A percentile compares a stretch with the other conserved stretches of the same genome.
Conservation (phyloP, 176 grass and related monocot species). For the Juncus inflexus region DNA sequence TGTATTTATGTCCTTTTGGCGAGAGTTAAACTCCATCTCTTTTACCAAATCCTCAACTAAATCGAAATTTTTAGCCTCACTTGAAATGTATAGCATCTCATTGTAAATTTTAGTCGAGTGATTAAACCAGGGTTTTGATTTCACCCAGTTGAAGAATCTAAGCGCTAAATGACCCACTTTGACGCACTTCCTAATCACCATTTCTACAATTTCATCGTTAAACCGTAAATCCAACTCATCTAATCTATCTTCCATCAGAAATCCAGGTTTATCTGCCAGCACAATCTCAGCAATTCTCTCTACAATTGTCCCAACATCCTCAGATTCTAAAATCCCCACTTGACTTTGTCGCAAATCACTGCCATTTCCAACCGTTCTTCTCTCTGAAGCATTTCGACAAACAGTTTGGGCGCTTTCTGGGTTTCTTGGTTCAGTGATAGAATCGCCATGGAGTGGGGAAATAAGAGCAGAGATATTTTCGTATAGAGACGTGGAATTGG, state of each 20-base stretch:
- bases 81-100: constrained; percentile 57
- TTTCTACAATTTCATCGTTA: constrained; percentile 42
- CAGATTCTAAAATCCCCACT: constrained; percentile 15
- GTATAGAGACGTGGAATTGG: constrained; percentile 21
- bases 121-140: constrained; percentile 25
- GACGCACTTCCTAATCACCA: constrained; percentile 74
- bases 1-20: constrained; percentile 59
- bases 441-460: background rate
- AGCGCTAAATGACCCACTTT: constrained; percentile 50
- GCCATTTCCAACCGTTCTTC: background rate
- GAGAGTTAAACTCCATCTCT: constrained; percentile 60
- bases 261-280: constrained; percentile 28
- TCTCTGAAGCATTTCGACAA: constrained; percentile 32
- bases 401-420: constrained; percentile 1
- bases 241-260: constrained; percentile 38
- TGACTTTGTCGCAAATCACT: background rate
- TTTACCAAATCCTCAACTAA: constrained; percentile 47
- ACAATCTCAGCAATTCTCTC: constrained; percentile 47
- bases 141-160: constrained; percentile 68
- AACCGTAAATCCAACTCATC: constrained; percentile 35
- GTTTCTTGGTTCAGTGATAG: background rate
- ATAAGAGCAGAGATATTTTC: constrained; percentile 27
- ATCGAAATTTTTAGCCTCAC: constrained; percentile 37
- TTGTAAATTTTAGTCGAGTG: constrained; percentile 67
- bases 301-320: constrained; percentile 32